Conservation (phyloP, 2,329 filamentous ascomycete species). For the Neofusicoccum laricinum region DNA sequence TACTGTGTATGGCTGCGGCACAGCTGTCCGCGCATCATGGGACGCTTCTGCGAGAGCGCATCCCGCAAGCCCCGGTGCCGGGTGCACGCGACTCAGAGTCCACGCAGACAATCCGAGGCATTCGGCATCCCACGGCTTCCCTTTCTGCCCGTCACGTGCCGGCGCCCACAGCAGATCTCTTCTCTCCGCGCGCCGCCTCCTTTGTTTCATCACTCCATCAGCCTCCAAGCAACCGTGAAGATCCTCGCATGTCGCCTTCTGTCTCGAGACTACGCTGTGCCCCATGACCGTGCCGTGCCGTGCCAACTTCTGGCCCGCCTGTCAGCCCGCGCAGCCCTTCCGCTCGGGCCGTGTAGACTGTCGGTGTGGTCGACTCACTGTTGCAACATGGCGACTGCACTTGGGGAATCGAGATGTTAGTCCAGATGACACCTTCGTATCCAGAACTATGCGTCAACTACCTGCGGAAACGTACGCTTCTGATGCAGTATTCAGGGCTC, state of each 20-base stretch:
- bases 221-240: not conserved
- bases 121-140: not conserved
- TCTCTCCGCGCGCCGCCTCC: not conserved
- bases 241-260: not conserved
- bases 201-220: not conserved
- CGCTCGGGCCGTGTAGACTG: no score
- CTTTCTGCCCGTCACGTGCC: not conserved
- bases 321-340: no score
- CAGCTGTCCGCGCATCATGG: not conserved
- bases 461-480: no score
- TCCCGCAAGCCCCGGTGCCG: no score
- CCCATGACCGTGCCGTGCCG: not conserved
- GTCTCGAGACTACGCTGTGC: not conserved
- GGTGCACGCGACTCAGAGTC: not conserved
- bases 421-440: no score
- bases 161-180: not conserved
- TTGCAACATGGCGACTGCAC: no score
- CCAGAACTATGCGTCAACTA: no score
- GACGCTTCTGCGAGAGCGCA: not conserved
- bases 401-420: no score
- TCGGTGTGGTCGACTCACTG: no score
- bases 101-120: not conserved
- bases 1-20: no score
- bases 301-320: no score
- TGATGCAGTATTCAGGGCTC: no score